These are phyloP conservation scores for Coemansia sp. DNA, from an alignment of 192 early-diverging fungal species.

Conservation along the genomic window DNA sequence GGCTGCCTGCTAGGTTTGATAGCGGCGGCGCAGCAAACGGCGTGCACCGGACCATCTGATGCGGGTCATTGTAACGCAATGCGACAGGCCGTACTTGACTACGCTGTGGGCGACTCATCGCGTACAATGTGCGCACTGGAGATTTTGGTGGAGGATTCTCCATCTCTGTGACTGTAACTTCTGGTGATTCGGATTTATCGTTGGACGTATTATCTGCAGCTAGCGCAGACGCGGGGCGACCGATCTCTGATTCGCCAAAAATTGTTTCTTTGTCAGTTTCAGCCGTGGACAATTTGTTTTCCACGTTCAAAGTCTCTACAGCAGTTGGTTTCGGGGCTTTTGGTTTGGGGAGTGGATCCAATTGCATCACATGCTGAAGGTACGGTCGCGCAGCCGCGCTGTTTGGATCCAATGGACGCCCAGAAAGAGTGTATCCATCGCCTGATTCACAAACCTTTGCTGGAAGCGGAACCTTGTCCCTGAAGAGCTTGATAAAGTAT, in stretches of 20 bases:
- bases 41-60: constrained; percentile 82
- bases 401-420: constrained; percentile 85
- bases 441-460: constrained; percentile 71
- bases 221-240: neutral
- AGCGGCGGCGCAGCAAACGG: constrained; percentile 70
- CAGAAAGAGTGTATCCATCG: constrained; percentile 78
- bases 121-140: constrained; percentile 49
- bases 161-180: neutral
- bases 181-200: neutral
- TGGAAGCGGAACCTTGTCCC: constrained; percentile 80
- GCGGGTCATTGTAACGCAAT: constrained; percentile 58
- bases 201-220: neutral
- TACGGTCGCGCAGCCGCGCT: constrained; percentile 84
- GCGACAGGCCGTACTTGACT: constrained; percentile 31
- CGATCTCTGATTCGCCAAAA: neutral
- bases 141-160: constrained; percentile 11
- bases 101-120: constrained; percentile 52
- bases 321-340: constrained; percentile 1
- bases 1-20: constrained; percentile 61
- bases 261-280: neutral
- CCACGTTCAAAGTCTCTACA: neutral
- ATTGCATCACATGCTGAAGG: constrained; percentile 56
- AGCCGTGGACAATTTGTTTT: neutral
- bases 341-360: constrained; percentile 31
- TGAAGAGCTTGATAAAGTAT: constrained; percentile 86